Evolutionary conservation across 2,329 filamentous ascomycete genomes (phyloP), one percentile per base, ranked within the genome.

Genomic region (Leptodontidium sp.): DNA sequence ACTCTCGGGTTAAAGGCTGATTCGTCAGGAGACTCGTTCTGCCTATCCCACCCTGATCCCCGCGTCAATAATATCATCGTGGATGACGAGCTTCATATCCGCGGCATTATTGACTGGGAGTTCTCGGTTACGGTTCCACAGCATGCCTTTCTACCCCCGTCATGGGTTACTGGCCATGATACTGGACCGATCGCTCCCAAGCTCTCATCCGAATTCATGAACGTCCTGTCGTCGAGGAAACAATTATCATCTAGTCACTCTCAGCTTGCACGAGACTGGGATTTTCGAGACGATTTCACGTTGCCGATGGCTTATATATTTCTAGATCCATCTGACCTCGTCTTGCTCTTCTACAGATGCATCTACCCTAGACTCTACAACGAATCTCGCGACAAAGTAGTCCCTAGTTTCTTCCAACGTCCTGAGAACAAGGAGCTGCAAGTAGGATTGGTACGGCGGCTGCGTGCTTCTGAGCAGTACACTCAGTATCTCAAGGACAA

Each of bases 11-110:
- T 55, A n/a, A n/a, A 55, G 14, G 29, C 52, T 32, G 52, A 55
- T 55, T 55, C 52, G 14, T 55, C 29, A 55, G 52, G 52, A 55
- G 52, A 35, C 14, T 55, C 29, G 52, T 55, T 55, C 32, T 55
- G 14, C 29, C 52, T 55, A 55, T 55, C 26, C 15, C 29, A 55
- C 15, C 29, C 29, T 55, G 29, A 55, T 55, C 52, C 24, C 15
- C 52, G 52, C 52, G 52, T 55, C 52, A 3, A 55, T 38, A 55
- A 55, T 55, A 55, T 55, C 52, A 55, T 55, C 52, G 29, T 55
- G 52, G 52, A 55, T 55, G 15, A 55, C 52, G 29, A 55, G 52
- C 52, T 55, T 55, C 52, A 55, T 55, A 55, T 55, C 52, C 52
- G 29, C 29, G 52, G 52, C 52, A 55, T 55, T 29, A 35, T 55